Conservation (phyloP, 208 protist genomes). For the Trypanosomatidae sp. region DNA sequence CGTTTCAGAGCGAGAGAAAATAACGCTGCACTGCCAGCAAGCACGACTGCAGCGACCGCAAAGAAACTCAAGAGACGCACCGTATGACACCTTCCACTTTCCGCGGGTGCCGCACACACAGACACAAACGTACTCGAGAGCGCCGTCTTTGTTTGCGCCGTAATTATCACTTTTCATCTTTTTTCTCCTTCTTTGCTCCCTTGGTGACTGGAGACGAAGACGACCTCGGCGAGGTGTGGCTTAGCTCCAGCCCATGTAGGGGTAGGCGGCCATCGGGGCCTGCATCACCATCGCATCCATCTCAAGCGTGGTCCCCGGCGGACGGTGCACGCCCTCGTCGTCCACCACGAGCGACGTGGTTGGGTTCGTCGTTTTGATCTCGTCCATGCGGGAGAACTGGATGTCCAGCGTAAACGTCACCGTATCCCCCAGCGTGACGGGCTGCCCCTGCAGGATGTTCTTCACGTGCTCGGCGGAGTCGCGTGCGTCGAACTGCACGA, state of each 20-base stretch:
- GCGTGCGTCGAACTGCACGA: slow-evolving; percentile 88
- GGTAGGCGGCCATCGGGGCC: slow-evolving; percentile 18
- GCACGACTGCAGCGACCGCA: too few species aligned
- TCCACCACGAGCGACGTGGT: slow-evolving; percentile 77
- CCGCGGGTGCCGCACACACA: too few species aligned
- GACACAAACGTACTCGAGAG: too few species aligned
- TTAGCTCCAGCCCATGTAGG: slow-evolving; percentile 29
- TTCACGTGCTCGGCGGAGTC: slow-evolving; percentile 86
- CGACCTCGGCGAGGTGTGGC: too few species aligned
- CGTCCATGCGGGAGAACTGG: slow-evolving; percentile 90
- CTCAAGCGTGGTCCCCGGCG: slow-evolving; percentile 15
- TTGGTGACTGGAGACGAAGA: too few species aligned
- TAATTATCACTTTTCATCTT: too few species aligned
- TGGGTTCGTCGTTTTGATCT: slow-evolving; percentile 89
- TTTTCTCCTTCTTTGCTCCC: too few species aligned
- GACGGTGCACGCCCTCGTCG: slow-evolving; percentile 70
- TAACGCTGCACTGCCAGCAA: too few species aligned
- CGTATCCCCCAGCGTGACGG: slow-evolving; percentile 85
- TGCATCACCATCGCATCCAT: slow-evolving; percentile 27
- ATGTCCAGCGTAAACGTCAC: slow-evolving; percentile 92
- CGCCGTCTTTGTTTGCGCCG: too few species aligned
- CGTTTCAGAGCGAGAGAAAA: too few species aligned
- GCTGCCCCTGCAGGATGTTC: slow-evolving; percentile 90
- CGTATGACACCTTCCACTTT: too few species aligned
- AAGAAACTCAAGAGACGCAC: too few species aligned